phyloP scores from a whole-genome alignment of 768 basidiomycete species.

The Suillus cothurnatus region DNA sequence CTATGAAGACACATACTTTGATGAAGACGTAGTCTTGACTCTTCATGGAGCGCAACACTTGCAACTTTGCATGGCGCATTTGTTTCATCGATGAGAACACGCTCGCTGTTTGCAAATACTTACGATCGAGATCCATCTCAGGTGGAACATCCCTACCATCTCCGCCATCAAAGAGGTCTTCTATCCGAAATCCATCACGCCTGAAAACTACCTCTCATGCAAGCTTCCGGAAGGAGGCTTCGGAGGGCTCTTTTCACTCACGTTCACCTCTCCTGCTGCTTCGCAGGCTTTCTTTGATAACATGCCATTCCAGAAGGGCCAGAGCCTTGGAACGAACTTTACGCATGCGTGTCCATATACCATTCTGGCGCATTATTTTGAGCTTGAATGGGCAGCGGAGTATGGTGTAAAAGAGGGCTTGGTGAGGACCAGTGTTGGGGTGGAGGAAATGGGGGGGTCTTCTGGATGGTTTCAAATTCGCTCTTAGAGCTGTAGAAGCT shows the following conservation, averaged over 20 bases:
- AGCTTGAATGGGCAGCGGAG: slow-evolving; percentile 88
- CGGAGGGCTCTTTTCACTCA: slow-evolving; percentile 87
- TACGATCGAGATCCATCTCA: slow-evolving; percentile 58
- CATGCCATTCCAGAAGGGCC: slow-evolving; percentile 85
- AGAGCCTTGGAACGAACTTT: slow-evolving; percentile 92
- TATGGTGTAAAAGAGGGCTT: slow-evolving; percentile 87
- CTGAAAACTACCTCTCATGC: slow-evolving; percentile 70
- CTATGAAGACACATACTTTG: slow-evolving; percentile 88
- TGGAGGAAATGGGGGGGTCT: slow-evolving; percentile 72
- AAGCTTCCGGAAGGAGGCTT: slow-evolving; percentile 62
- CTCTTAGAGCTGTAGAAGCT: slow-evolving; percentile 74
- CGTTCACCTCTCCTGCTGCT: slow-evolving; percentile 70
- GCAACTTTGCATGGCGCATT: slow-evolving; percentile 82
- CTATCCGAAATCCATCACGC: slow-evolving; percentile 85
- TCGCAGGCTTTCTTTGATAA: slow-evolving; percentile 84
- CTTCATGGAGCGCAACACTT: slow-evolving; percentile 99
- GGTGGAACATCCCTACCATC: slow-evolving; percentile 30
- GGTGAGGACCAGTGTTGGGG: slow-evolving; percentile 88
- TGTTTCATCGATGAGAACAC: slow-evolving; percentile 79
- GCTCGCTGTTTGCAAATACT: slow-evolving; percentile 77
- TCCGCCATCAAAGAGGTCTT: slow-evolving; percentile 77
- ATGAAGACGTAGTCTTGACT: slow-evolving; percentile 90
- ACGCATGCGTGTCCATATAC: slow-evolving; percentile 94
- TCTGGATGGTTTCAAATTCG: slow-evolving; percentile 57
- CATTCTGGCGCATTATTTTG: slow-evolving; percentile 86